phyloP scores from a whole-genome alignment of 768 basidiomycete species.

The Tricholoma saponaceum region DNA sequence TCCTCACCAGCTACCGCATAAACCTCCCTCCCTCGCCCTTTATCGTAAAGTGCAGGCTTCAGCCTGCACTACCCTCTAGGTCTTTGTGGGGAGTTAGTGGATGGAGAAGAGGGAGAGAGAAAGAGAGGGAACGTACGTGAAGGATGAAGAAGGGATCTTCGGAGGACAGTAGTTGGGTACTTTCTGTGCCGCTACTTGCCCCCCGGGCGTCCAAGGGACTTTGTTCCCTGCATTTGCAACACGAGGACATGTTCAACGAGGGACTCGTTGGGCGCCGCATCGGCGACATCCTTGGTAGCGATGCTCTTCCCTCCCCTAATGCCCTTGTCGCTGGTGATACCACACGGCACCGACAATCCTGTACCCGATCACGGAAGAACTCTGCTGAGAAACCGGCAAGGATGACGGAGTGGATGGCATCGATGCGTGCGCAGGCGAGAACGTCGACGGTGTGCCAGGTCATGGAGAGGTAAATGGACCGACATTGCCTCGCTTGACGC shows the following conservation, averaged over 20 bases:
- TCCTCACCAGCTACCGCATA: constrained; percentile 74
- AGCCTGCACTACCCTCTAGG: constrained; percentile 86
- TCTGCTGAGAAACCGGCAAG: constrained; percentile 98
- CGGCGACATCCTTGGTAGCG: constrained; percentile 91
- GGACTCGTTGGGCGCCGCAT: constrained; percentile 87
- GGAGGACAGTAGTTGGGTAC: too few relatives aligned
- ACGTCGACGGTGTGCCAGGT: constrained; percentile 94
- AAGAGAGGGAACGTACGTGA: constrained; percentile 91
- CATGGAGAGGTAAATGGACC: constrained; percentile 92
- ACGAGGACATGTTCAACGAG: constrained; percentile 89
- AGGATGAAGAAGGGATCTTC: constrained; percentile 99
- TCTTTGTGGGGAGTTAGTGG: too few relatives aligned
- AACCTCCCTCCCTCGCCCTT: too few relatives aligned
- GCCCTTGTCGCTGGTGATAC: constrained; percentile 97
- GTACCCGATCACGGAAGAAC: constrained; percentile 85
- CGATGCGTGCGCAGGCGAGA: constrained; percentile 96
- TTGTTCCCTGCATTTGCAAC: constrained; percentile 76
- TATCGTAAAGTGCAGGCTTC: too few relatives aligned
- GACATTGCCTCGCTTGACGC: constrained; percentile 93
- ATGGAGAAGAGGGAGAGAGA: too few relatives aligned
- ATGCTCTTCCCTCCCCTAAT: constrained; percentile 91
- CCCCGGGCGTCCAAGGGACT: constrained; percentile 79
- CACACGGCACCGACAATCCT: constrained; percentile 85
- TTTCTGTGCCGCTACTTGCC: constrained; percentile 98
- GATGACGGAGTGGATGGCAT: constrained; percentile 94